Evolutionary conservation across 2,329 filamentous ascomycete species (phyloP), one percentile per base, ranked within the genome.

Genomic region (Sclerotinia glacialis): DNA sequence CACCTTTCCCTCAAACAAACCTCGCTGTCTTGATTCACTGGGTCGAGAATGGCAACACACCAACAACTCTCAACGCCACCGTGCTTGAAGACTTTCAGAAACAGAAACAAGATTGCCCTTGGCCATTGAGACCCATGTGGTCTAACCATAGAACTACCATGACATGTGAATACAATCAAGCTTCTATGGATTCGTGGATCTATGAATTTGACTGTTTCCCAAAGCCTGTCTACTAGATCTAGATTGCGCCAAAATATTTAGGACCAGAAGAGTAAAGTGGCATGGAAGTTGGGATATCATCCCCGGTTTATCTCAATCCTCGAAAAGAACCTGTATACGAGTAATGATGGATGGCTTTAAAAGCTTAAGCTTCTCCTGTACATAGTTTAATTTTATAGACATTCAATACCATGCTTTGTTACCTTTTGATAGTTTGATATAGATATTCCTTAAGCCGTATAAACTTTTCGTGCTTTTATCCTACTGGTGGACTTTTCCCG

Each of bases 1-100:
- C 68, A 7, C 67, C 68, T 1, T 72, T 67, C 61, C 69, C 67
- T 21, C 81, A 86, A 70, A 86, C 86, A 7, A 87, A 90, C 53
- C 86, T 91, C 75, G 85, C 88, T 2, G 90, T 87, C 2, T 85
- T 87, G n/a, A 90, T 92, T 73, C 86, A 91, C 73, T 90, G 82
- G 72, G 79, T 91, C 11, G 84, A 83, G 69, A 90, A 90, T 69
- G 89, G 75, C 23, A 69, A 76, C 23, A 71, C 69, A 67, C 78
- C 78, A 2, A 55, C 63, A 7, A 73, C 72, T 2, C 75, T 80
- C 23, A 80, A 80, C 69, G 77, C 78, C 12, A 80, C 78, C 14
- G 1, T 47, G 31, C 37, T 78, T 53, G 72, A 72, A 1, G 65
- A 68, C 12, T 70, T 77, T 61, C 64, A 67, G 21, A 77, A 78